phyloP scores from a whole-genome alignment of 2,329 filamentous ascomycete species.

The Verticillium isaacii region DNA sequence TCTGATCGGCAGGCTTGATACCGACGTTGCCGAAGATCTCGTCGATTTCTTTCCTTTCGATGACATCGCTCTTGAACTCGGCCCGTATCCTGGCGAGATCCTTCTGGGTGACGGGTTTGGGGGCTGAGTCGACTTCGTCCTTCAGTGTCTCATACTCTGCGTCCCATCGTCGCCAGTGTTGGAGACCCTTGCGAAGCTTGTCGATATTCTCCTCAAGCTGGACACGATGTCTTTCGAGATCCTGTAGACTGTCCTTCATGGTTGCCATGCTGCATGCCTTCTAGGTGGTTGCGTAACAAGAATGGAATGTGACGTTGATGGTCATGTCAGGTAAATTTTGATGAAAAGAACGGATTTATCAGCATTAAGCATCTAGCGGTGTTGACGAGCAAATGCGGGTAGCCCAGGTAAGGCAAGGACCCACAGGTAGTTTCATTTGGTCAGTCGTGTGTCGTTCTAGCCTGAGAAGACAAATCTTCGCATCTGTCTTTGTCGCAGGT shows the following conservation, averaged over 20 bases:
- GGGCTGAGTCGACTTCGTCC: conserved; percentile 65
- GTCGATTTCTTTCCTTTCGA: conserved; percentile 52
- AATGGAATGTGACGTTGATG: not conserved
- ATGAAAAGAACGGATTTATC: not conserved
- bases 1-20: conserved; percentile 53
- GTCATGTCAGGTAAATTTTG: not conserved
- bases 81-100: conserved; percentile 54
- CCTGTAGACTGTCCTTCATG: conserved; percentile 49
- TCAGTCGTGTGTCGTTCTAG: no score
- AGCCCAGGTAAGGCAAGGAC: not conserved
- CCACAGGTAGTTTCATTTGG: not conserved
- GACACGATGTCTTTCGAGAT: conserved; percentile 70
- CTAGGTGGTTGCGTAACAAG: not conserved
- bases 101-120: conserved; percentile 40
- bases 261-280: conserved; percentile 28
- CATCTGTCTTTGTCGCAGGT: not conserved
- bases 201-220: conserved; percentile 72
- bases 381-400: not conserved
- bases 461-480: no score
- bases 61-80: conserved; percentile 57
- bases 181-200: conserved; percentile 69
- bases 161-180: conserved; percentile 88
- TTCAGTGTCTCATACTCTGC: conserved; percentile 87
- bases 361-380: not conserved
- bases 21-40: conserved; percentile 41